phyloP scores from a whole-genome alignment of 1,284 basidiomycete genomes.

The Acaromyces ingoldii region DNA sequence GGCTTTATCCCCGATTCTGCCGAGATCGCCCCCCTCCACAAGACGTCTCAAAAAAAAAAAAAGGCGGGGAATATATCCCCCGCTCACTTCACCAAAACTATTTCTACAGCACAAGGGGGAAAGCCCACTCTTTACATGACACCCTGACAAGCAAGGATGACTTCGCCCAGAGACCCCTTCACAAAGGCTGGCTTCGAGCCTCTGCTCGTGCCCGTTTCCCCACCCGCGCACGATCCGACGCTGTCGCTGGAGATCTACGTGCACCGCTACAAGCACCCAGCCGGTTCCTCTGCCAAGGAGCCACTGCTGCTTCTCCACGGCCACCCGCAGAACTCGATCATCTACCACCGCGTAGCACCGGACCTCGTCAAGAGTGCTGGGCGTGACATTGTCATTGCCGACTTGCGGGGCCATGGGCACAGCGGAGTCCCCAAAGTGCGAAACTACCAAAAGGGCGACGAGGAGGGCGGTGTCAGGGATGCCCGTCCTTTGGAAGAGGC shows the following conservation, averaged over 20 bases:
- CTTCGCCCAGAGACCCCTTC: no score
- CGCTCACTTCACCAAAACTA: no score
- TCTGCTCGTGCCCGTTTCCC: background rate
- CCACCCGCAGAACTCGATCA: constrained; percentile 51
- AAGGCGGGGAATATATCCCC: no score
- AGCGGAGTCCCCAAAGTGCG: constrained; percentile 27
- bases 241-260: background rate
- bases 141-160: no score
- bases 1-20: no score
- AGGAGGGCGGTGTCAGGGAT: background rate
- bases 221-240: constrained; percentile 1
- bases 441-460: background rate
- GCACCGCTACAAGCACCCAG: background rate
- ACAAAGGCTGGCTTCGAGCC: background rate
- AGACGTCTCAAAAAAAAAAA: no score
- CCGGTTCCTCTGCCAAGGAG: background rate
- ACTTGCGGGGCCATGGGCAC: constrained; percentile 49
- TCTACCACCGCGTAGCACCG: constrained; percentile 49
- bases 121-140: no score
- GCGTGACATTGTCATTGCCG: constrained; percentile 49
- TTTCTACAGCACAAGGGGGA: no score
- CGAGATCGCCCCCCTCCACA: no score
- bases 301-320: constrained; percentile 52
- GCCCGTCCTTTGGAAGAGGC: background rate
- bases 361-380: constrained; percentile 32